Base-by-base conservation (phyloP, 441 rosid species). In the Pelargonium exstipulatum region DNA sequence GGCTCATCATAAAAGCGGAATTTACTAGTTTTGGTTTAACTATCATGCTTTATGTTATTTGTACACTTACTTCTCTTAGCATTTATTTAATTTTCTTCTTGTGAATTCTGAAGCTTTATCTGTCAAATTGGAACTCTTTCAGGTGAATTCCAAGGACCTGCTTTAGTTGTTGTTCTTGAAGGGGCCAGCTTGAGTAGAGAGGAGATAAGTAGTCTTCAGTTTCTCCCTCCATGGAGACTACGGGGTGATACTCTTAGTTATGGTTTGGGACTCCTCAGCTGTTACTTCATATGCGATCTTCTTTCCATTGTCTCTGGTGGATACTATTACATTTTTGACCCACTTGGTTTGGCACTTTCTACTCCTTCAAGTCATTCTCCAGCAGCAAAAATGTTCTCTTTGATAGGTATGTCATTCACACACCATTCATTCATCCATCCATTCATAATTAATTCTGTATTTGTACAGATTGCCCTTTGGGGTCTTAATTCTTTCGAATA, bases 111-210 rank as follows among this genome's bases (percentile, higher is more conserved):
- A 58, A 61, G 17, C 40, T 35, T 61, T 58, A 58, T 29, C 35
- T 61, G 40, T 35, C 17, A 61, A 61, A 61, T 26, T 61, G 40
- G 37, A 24, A 65, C 37, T 45, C 53, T 40, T 75, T 62, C 86
- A 95, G 99, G 91, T 79, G 95, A 90, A 79, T 95, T 88, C 77
- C 99, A 95, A 83, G 99, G 99, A 60, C 97, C 99, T 77, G 99
- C 96, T 75, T 63, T 95, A 70, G 85, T 95, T 69, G 99, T 88
- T 70, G 78, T 95, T 77, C 78, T 95, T 65, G 99, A 95, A 83
- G 99, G 97, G 73, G 90, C 77, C 78, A 85, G 81, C 78, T 86
- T 92, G 85, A 92, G 74, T 77, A 88, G 90, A 80, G 99, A 95
- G 83, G 99, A 95, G 78, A 82, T 95, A 16, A 81, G 95, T 79